Conservation (phyloP, 2,329 filamentous ascomycete genomes). For the Arthrobotrys entomopaga region DNA sequence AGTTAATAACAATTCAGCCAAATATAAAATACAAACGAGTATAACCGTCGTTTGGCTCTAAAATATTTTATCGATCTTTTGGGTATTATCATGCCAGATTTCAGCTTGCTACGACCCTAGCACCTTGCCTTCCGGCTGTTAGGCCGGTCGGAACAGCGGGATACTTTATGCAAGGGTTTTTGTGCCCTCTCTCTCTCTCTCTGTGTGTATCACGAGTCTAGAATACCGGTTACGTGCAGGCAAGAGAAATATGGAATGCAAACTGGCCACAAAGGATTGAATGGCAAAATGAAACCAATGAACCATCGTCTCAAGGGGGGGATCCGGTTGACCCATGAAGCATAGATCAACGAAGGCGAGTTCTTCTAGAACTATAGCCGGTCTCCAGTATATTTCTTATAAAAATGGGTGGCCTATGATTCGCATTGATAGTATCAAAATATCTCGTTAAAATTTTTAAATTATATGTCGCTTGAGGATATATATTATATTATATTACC, state of each 20-base stretch:
- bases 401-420: neutral
- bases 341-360: slow-evolving; percentile 20
- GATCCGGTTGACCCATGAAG: neutral
- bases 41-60: slow-evolving; percentile 15
- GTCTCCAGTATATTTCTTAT: neutral
- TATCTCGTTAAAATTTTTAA: too few relatives aligned
- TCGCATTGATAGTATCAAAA: too few relatives aligned
- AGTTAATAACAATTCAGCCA: slow-evolving; percentile 37
- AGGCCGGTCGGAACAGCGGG: slow-evolving; percentile 38
- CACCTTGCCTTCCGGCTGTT: slow-evolving; percentile 26
- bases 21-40: slow-evolving; percentile 31
- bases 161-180: slow-evolving; percentile 48
- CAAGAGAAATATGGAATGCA: neutral
- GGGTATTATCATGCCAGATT: slow-evolving; percentile 23
- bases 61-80: neutral
- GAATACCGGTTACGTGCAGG: neutral
- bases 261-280: slow-evolving; percentile 31
- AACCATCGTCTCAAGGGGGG: too few relatives aligned
- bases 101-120: slow-evolving; percentile 24
- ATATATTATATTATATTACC: slow-evolving; percentile 4
- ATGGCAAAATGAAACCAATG: neutral
- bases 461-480: too few relatives aligned
- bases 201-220: slow-evolving; percentile 21
- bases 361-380: slow-evolving; percentile 47
- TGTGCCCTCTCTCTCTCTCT: too few relatives aligned